Conservation (phyloP, 163 green algal genomes). For the Scenedesmus sp. region DNA sequence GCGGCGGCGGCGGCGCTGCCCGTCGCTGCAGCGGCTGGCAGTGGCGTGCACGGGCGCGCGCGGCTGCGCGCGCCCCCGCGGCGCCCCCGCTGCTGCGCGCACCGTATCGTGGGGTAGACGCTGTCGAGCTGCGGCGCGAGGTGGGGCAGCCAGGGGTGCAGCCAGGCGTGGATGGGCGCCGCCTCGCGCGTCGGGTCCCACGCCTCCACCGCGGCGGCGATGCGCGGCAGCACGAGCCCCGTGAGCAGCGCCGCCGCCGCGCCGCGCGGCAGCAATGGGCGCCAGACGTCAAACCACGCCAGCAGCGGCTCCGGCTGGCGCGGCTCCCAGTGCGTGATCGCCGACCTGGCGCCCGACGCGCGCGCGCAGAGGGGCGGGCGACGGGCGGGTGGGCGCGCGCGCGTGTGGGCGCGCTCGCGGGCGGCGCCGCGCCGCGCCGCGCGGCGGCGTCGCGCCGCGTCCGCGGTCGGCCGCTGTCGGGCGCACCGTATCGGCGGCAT, state of each 20-base stretch:
- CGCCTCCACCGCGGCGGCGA: slow-evolving; percentile 74
- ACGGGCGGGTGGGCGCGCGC: too few relatives aligned
- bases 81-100: slow-evolving; percentile 52
- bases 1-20: too few relatives aligned
- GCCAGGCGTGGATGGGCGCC: slow-evolving; percentile 92
- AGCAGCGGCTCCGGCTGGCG: slow-evolving; percentile 83
- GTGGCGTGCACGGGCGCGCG: background rate
- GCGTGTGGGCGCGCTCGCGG: too few relatives aligned
- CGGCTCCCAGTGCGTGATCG: slow-evolving; percentile 83
- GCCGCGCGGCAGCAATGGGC: slow-evolving; percentile 67
- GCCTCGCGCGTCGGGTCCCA: slow-evolving; percentile 91
- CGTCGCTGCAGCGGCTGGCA: too few relatives aligned
- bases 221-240: slow-evolving; percentile 83
- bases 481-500: slow-evolving; percentile 67
- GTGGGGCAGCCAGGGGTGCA: slow-evolving; percentile 96
- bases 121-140: slow-evolving; percentile 75
- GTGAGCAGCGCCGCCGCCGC: slow-evolving; percentile 66
- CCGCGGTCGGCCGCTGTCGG: too few relatives aligned
- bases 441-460: too few relatives aligned
- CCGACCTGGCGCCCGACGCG: slow-evolving; percentile 29
- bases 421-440: too few relatives aligned
- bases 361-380: slow-evolving; percentile 52
- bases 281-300: slow-evolving; percentile 79
- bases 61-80: too few relatives aligned
- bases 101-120: slow-evolving; percentile 88